Conservation (phyloP, 305 asterid genomes). For the Nicotiana rustica region DNA sequence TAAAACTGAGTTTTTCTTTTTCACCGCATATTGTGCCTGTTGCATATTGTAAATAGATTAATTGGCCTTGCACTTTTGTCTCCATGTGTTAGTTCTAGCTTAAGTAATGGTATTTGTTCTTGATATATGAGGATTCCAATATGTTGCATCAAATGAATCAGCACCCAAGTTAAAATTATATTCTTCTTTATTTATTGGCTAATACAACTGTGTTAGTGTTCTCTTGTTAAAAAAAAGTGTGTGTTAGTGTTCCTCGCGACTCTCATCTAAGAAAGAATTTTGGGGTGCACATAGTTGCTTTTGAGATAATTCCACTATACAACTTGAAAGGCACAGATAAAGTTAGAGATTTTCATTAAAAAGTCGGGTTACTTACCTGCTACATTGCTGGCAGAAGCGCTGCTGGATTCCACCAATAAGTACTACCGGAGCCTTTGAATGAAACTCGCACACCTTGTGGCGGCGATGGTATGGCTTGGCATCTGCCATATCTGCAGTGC, state of each 20-base stretch:
- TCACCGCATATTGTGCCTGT: neutral
- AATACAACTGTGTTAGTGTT: neutral
- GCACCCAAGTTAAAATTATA: neutral
- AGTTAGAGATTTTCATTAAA: conserved; percentile 6
- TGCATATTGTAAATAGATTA: conserved; percentile 1
- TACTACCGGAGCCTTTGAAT: conserved; percentile 76
- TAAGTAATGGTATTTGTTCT: conserved; percentile 24
- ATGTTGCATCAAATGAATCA: conserved; percentile 16
- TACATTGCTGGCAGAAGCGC: conserved; percentile 96
- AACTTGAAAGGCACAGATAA: conserved; percentile 9
- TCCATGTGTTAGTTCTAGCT: conserved; percentile 10
- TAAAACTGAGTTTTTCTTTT: conserved; percentile 23
- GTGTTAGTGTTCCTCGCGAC: neutral
- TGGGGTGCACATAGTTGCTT: neutral
- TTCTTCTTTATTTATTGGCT: conserved; percentile 9
- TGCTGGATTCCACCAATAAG: conserved; percentile 60
- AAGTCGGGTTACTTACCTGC: conserved; percentile 63
- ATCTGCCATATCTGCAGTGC: conserved; percentile 62
- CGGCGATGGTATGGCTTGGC: conserved; percentile 78
- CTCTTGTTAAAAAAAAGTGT: too few relatives aligned
- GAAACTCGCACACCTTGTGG: conserved; percentile 77
- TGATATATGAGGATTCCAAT: conserved; percentile 10
- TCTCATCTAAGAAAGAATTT: neutral
- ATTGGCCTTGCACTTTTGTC: neutral
- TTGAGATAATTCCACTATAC: neutral